Conservation (phyloP, 306 rosid species). For the Psophocarpus tetragonolobus region DNA sequence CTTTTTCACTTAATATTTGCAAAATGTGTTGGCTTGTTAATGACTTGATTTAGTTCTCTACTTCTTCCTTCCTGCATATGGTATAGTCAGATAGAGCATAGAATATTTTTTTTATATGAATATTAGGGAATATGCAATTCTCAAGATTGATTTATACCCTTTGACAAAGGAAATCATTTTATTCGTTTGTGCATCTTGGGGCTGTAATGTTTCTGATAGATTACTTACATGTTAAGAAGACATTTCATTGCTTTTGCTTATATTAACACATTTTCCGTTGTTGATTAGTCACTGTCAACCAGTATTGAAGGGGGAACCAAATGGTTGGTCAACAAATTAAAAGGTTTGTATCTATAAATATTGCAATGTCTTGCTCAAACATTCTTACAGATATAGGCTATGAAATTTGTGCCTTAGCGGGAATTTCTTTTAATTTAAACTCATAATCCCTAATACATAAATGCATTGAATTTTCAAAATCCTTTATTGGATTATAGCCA, state of each 20-base stretch:
- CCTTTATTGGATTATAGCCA: not conserved
- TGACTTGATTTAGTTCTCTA: slow-evolving; percentile 1
- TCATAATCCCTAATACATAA: not conserved
- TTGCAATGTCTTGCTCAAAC: not conserved
- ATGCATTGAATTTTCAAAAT: not conserved
- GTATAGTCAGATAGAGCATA: not conserved
- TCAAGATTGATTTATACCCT: slow-evolving; percentile 1
- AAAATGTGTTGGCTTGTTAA: not conserved
- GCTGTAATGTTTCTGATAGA: not conserved
- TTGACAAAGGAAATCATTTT: slow-evolving; percentile 15
- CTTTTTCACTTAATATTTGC: not conserved
- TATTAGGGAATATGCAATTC: not conserved
- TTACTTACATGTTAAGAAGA: slow-evolving; percentile 4
- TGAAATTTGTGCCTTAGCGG: not conserved
- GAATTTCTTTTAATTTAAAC: not conserved
- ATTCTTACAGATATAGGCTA: not conserved
- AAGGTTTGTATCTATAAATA: slow-evolving; percentile 57
- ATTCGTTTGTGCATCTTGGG: not conserved
- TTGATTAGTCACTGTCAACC: slow-evolving; percentile 61
- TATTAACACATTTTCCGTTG: slow-evolving; percentile 36
- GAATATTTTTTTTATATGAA: slow-evolving; percentile 15
- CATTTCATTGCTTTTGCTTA: slow-evolving; percentile 23
- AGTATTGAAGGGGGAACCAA: slow-evolving; percentile 78
- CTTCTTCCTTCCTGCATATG: slow-evolving; percentile 16
- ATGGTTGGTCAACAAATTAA: slow-evolving; percentile 82